Evolutionary conservation across 352 stramenopile genomes (phyloP).

Genomic region (Phytophthora kernoviae): DNA sequence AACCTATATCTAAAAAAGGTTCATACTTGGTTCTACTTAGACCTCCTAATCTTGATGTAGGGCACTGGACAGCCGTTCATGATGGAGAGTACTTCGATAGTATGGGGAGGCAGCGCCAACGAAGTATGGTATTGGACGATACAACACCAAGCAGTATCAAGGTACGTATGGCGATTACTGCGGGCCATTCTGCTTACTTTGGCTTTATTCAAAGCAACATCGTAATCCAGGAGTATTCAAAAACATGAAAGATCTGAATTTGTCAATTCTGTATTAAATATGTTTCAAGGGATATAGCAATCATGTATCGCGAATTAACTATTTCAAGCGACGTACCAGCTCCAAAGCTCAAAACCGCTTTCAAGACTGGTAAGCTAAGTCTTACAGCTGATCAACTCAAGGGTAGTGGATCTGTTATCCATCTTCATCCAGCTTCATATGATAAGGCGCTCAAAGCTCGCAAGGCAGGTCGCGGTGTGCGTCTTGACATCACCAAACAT

Average conservation of each 20-base stretch:
- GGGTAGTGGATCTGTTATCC: neutral
- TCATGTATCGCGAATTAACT: too few species aligned
- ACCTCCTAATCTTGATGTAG: neutral
- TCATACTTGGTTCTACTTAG: constrained; percentile 5
- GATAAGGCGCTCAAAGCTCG: constrained; percentile 5
- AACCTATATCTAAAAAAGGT: too few species aligned
- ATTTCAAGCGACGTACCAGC: too few species aligned
- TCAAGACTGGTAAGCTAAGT: too few species aligned
- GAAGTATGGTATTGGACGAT: constrained; percentile 1
- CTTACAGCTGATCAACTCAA: constrained; percentile 8
- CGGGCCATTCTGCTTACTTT: too few species aligned
- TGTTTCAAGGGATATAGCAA: too few species aligned
- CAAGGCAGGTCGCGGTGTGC: neutral
- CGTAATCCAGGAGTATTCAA: constrained; percentile 9
- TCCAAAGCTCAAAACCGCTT: too few species aligned
- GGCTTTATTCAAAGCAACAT: too few species aligned
- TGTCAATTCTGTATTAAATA: constrained; percentile 2
- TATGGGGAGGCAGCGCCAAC: constrained; percentile 10
- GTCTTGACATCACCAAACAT: neutral
- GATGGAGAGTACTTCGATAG: constrained; percentile 7
- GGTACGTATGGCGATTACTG: too few species aligned
- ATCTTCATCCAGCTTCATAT: constrained; percentile 15
- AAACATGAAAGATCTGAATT: neutral
- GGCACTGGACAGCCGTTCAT: constrained; percentile 3
- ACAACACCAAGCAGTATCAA: constrained; percentile 10